Percentiles rank a stretch among this genome's conserved stretches.
Conservation (phyloP, 306 rosid genomes). For the Prunus dulcis region DNA sequence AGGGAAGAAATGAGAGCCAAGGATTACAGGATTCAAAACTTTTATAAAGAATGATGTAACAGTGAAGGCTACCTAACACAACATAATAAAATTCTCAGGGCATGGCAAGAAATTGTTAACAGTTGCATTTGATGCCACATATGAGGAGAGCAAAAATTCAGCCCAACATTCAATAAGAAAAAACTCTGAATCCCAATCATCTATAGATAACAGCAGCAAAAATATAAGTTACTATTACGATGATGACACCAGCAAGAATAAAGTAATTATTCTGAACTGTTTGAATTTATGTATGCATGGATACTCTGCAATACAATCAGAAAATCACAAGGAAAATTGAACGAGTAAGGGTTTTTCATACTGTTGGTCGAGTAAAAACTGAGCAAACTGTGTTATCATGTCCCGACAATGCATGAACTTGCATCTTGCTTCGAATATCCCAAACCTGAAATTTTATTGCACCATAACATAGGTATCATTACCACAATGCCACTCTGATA, state of each 20-base stretch:
- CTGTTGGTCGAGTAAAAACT: constrained; percentile 88
- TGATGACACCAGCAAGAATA: neutral
- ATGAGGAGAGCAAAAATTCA: neutral
- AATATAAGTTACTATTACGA: neutral
- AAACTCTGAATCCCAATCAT: neutral
- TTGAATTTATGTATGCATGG: neutral
- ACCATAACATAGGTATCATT: constrained; percentile 16
- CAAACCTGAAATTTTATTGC: constrained; percentile 65
- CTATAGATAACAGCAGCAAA: neutral
- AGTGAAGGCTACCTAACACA: neutral
- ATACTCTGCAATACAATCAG: neutral
- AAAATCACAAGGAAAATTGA: neutral
- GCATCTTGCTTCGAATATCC: constrained; percentile 98
- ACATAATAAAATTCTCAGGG: neutral
- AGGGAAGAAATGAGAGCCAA: neutral
- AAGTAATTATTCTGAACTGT: neutral
- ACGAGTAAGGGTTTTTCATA: constrained; percentile 29
- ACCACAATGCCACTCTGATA: constrained; percentile 9
- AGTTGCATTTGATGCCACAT: neutral
- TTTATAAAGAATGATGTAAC: neutral
- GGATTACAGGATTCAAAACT: neutral
- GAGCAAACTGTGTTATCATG: constrained; percentile 98
- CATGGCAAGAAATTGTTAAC: neutral
- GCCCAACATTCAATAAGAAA: neutral
- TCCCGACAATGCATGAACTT: constrained; percentile 84